A percentile compares a stretch with the other conserved stretches of the same genome.
Evolutionary conservation across 179 eudicot genomes (phyloP).

Genomic region (Silene noctiflora): DNA sequence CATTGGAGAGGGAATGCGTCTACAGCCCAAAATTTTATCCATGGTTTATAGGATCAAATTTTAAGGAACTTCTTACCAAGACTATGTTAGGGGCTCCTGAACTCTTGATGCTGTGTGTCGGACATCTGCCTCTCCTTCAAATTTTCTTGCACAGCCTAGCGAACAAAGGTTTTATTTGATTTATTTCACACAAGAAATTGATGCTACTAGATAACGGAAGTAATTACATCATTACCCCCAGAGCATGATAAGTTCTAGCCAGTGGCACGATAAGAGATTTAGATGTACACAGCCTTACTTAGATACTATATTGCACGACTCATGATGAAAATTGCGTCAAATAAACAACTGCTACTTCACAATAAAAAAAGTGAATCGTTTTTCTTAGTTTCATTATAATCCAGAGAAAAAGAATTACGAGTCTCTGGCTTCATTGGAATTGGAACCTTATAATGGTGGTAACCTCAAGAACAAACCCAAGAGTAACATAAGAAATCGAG

Average conservation of each 20-base stretch:
- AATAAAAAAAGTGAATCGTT: neutral
- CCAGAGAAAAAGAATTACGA: neutral
- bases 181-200: constrained; percentile 7
- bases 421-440: no score
- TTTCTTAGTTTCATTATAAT: no score
- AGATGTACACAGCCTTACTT: no score
- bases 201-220: neutral
- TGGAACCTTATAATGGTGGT: neutral
- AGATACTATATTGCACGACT: no score
- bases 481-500: no score
- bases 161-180: neutral
- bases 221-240: neutral
- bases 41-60: neutral
- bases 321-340: no score
- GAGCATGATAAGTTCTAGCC: neutral
- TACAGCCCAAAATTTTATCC: constrained; percentile 16
- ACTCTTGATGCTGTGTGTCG: constrained; percentile 29
- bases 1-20: neutral
- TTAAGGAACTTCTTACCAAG: constrained; percentile 1
- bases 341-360: no score
- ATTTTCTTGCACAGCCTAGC: constrained; percentile 70
- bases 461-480: neutral
- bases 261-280: neutral
- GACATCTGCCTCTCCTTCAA: constrained; percentile 37
- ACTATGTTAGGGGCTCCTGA: constrained; percentile 31